Conservation (phyloP, 495 filamentous ascomycete genomes). For the Aspergillus nidulans region DNA sequence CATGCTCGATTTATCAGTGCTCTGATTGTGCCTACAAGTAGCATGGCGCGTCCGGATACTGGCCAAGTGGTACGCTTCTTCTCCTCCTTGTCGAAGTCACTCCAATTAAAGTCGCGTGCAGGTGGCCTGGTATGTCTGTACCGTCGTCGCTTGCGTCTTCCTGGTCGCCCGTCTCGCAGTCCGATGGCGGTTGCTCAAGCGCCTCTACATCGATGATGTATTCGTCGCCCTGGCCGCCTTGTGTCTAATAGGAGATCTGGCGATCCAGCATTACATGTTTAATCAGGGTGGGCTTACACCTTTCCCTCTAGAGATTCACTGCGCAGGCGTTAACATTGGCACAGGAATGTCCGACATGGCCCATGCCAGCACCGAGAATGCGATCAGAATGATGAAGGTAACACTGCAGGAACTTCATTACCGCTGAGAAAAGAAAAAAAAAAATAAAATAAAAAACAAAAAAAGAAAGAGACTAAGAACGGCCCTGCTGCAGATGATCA, state of each 20-base stretch:
- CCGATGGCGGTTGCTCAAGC: constrained; percentile 15
- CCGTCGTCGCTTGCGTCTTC: constrained; percentile 17
- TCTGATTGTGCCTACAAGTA: not conserved
- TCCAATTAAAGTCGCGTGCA: not conserved
- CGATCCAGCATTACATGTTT: constrained; percentile 25
- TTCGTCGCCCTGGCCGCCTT: constrained; percentile 12
- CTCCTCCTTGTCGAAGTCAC: not conserved
- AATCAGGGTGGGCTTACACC: constrained; percentile 11
- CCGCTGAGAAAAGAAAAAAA: too few species aligned
- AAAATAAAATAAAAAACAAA: too few species aligned
- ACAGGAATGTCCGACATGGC: constrained; percentile 22
- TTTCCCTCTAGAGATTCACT: not conserved
- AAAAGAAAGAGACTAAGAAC: too few species aligned
- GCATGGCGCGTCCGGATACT: constrained; percentile 14
- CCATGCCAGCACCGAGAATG: constrained; percentile 3
- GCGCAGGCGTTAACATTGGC: not conserved
- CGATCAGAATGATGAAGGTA: constrained; percentile 24
- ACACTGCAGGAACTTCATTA: not conserved
- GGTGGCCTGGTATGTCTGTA: constrained; percentile 24
- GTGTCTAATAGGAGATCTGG: constrained; percentile 20
- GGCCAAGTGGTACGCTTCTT: constrained; percentile 18
- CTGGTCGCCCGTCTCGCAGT: constrained; percentile 15
- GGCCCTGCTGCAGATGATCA: constrained; percentile 20
- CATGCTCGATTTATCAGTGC: too few species aligned
- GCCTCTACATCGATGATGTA: constrained; percentile 20